Conservation (phyloP, 208 protist genomes). For the Trypanosoma vivax region DNA sequence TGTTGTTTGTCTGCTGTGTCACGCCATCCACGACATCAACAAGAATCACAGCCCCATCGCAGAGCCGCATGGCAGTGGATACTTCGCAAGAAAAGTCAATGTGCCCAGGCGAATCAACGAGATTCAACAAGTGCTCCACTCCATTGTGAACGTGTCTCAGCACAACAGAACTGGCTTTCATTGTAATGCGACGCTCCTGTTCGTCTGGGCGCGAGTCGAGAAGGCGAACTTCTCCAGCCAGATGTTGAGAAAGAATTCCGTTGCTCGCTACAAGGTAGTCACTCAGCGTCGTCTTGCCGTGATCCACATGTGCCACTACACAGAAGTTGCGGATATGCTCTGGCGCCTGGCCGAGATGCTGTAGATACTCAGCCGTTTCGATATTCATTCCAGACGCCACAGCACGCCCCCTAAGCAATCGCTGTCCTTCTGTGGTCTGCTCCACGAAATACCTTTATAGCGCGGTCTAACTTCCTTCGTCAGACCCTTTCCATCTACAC, state of each 20-base stretch:
- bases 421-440: too few species aligned
- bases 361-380: constrained; percentile 34
- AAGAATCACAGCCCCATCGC: constrained; percentile 96
- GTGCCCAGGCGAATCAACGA: constrained; percentile 99
- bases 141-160: constrained; percentile 73
- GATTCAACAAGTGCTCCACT: constrained; percentile 90
- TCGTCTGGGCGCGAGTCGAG: constrained; percentile 96
- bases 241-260: constrained; percentile 95
- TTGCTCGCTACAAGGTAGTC: constrained; percentile 97
- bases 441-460: too few species aligned
- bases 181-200: constrained; percentile 98
- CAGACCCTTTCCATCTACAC: too few species aligned
- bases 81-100: constrained; percentile 98
- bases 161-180: constrained; percentile 98
- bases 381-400: too few species aligned
- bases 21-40: constrained; percentile 99
- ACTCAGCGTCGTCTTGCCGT: constrained; percentile 98
- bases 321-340: constrained; percentile 94
- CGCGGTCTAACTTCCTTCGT: too few species aligned
- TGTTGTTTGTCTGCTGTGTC: constrained; percentile 90
- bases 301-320: constrained; percentile 98
- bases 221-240: constrained; percentile 97
- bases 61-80: constrained; percentile 95
- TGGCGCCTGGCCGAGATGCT: constrained; percentile 58
- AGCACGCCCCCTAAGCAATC: too few species aligned